Evolutionary conservation across 208 protist species (phyloP), one percentile per base, ranked within the genome.

Genomic region (Trypanosoma vivax): DNA sequence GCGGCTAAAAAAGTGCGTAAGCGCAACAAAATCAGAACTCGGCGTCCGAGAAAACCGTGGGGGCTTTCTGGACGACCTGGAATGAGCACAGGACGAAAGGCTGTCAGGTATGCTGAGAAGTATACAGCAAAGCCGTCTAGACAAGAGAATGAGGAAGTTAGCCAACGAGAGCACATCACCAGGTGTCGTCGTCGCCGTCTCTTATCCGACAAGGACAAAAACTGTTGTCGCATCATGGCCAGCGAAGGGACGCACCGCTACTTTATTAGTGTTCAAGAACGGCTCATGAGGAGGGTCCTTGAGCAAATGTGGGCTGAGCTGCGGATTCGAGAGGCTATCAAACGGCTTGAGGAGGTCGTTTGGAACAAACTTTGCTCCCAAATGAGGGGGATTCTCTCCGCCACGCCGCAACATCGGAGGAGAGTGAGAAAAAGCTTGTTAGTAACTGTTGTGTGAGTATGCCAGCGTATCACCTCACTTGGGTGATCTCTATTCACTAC

Each of bases 281-380:
- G 18, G 31, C 18, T 14, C 14, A 29, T 16, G 23, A 29, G 23
- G 31, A 38, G 59, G 13, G 1, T 23, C 7, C 57, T 65, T 31
- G 9, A 27, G 23, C 21, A 56, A 43, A 1, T 30, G 6, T 24
- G 41, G 2, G n/a, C 42, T 5, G 59, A 65, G 50, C 27, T 13
- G 30, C 51, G 59, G 18, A 50, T 65, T 45, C 59, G 59, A 3
- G 21, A 33, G 0, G 50, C 50, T 13, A 25, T 65, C 4, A 16
- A 48, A 18, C 13, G 46, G 16, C 34, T 56, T 30, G 59, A 58
- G 34, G 25, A 25, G 11, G 24, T 34, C 5, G 28, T 34, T 11
- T 37, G 49, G 21, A 43, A 5, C 10, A 37, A 43, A 6, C 34
- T 57, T 24, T 35, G 14, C 14, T 29, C 16, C 13, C n/a, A n/a